Percentiles rank a stretch among this genome's conserved stretches.
phyloP scores from a whole-genome alignment of 2,329 filamentous ascomycete species.

The Phialophora tarda region DNA sequence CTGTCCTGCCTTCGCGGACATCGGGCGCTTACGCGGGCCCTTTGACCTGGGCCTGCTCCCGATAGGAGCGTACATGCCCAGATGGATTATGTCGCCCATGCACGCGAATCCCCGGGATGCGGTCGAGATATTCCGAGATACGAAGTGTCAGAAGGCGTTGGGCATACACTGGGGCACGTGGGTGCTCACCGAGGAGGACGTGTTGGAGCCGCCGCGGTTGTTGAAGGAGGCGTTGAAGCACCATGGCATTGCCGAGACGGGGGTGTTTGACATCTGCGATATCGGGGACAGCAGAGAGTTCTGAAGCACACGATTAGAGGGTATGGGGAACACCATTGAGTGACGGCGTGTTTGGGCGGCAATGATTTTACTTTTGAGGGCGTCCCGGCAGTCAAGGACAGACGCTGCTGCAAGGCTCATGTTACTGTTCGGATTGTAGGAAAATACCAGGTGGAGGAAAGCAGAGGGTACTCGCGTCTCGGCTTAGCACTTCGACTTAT shows the following conservation, averaged over 20 bases:
- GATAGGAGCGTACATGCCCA: slow-evolving; percentile 79
- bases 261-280: slow-evolving; percentile 80
- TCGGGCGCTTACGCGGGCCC: slow-evolving; percentile 78
- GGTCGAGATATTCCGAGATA: slow-evolving; percentile 88
- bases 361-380: not conserved
- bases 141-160: slow-evolving; percentile 75
- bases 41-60: slow-evolving; percentile 93
- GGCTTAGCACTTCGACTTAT: not conserved
- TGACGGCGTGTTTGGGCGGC: not conserved
- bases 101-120: slow-evolving; percentile 87
- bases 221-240: slow-evolving; percentile 73
- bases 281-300: slow-evolving; percentile 85
- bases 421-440: not conserved
- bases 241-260: slow-evolving; percentile 65
- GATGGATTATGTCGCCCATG: slow-evolving; percentile 74
- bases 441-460: not conserved
- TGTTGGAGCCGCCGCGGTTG: slow-evolving; percentile 77
- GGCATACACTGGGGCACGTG: slow-evolving; percentile 93
- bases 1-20: slow-evolving; percentile 84
- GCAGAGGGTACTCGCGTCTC: not conserved
- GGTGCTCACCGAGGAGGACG: slow-evolving; percentile 83
- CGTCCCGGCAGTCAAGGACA: not conserved
- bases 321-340: not conserved
- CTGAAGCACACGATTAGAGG: slow-evolving; percentile 44
- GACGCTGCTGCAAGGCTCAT: not conserved